Evolutionary conservation across 2,329 filamentous ascomycete genomes (phyloP).

Genomic region (Tolypocladium capitatum): DNA sequence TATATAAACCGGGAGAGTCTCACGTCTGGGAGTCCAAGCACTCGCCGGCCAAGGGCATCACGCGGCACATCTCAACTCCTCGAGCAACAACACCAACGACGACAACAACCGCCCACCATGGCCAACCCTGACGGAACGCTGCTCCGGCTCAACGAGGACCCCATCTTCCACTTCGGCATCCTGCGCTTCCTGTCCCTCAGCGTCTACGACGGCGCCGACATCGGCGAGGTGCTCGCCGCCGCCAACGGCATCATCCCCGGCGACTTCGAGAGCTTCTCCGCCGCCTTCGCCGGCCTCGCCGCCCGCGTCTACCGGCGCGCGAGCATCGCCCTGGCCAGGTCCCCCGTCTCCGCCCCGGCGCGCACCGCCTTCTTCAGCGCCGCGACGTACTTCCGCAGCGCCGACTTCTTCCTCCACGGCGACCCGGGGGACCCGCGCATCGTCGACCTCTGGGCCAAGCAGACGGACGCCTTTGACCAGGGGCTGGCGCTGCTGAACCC

Average conservation of each 20-base stretch:
- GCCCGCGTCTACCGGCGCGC: too few species aligned
- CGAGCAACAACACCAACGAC: too few species aligned
- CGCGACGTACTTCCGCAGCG: slow-evolving; percentile 26
- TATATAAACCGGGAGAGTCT: too few species aligned
- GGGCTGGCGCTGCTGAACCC: slow-evolving; percentile 22
- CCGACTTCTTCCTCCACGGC: slow-evolving; percentile 27
- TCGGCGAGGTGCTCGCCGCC: slow-evolving; percentile 18
- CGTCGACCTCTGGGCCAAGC: slow-evolving; percentile 21
- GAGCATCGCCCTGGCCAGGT: too few species aligned
- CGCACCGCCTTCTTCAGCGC: slow-evolving; percentile 20
- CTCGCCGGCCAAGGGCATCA: too few species aligned
- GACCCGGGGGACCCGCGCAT: slow-evolving; percentile 28
- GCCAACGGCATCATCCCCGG: slow-evolving; percentile 12
- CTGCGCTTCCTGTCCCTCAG: slow-evolving; percentile 7
- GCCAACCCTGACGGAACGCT: too few species aligned
- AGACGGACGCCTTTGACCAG: slow-evolving; percentile 22
- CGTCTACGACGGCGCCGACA: slow-evolving; percentile 8
- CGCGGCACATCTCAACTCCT: too few species aligned
- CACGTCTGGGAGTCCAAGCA: too few species aligned
- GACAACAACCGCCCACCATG: too few species aligned
- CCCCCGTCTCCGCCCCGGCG: too few species aligned
- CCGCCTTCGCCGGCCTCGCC: slow-evolving; percentile 11
- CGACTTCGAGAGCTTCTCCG: slow-evolving; percentile 12
- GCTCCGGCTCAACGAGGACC: slow-evolving; percentile 8
- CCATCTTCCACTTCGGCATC: slow-evolving; percentile 11